Percentiles rank a stretch among this genome's conserved stretches.
Conservation (phyloP, 176 grass and related monocot species). For the Avena eriantha region DNA sequence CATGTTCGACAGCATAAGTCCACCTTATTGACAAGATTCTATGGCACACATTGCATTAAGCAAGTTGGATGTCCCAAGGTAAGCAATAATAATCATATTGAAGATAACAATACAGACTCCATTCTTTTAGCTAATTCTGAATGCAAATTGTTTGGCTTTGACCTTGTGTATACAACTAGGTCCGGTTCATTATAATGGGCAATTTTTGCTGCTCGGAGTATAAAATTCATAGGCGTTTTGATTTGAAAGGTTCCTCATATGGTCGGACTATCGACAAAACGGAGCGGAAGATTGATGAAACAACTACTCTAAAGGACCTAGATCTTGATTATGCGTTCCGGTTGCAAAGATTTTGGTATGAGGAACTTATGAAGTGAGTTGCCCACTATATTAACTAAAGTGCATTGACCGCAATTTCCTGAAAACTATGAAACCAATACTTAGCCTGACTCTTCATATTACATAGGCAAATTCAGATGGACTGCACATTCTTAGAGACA, state of each 20-base stretch:
- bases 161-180: slow-evolving; percentile 47
- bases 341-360: slow-evolving; percentile 62
- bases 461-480: slow-evolving; percentile 72
- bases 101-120: not conserved
- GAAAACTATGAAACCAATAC: slow-evolving; percentile 5
- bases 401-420: not conserved
- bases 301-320: slow-evolving; percentile 72
- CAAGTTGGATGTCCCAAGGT: slow-evolving; percentile 81
- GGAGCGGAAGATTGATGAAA: slow-evolving; percentile 59
- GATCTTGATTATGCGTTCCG: slow-evolving; percentile 75
- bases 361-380: slow-evolving; percentile 70
- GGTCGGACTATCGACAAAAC: slow-evolving; percentile 66
- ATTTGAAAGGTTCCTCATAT: slow-evolving; percentile 80
- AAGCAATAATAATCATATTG: not conserved
- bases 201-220: slow-evolving; percentile 77
- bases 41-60: slow-evolving; percentile 75
- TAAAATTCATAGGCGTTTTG: slow-evolving; percentile 72
- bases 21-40: slow-evolving; percentile 74
- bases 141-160: slow-evolving; percentile 18
- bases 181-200: slow-evolving; percentile 76
- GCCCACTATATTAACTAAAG: not conserved
- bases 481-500: slow-evolving; percentile 71
- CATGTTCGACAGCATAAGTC: slow-evolving; percentile 61
- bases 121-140: not conserved
- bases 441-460: slow-evolving; percentile 22